These are phyloP conservation scores for Chalciporus chontae DNA, from an alignment of 768 basidiomycete genomes.

Conservation along the genomic window DNA sequence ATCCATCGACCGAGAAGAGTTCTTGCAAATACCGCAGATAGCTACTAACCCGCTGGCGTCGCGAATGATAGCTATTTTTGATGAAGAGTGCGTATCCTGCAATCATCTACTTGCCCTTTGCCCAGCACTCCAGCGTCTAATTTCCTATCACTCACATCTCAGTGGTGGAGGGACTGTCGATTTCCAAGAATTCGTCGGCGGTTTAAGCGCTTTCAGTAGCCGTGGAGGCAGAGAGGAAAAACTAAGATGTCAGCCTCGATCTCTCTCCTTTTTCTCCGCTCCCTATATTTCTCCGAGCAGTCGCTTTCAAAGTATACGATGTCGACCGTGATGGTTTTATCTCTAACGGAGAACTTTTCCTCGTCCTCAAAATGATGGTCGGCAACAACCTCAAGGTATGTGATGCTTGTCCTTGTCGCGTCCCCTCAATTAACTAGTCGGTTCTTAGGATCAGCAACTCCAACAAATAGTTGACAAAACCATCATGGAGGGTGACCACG, in stretches of 20 bases:
- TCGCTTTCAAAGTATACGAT: slow-evolving; percentile 99
- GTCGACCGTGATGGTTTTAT: slow-evolving; percentile 97
- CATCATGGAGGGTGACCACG: slow-evolving; percentile 99
- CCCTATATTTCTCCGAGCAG: slow-evolving; percentile 38
- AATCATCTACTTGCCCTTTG: slow-evolving; percentile 1
- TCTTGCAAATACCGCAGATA: slow-evolving; percentile 98
- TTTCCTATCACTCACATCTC: background rate
- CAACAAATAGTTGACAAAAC: slow-evolving; percentile 99
- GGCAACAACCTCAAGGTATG: slow-evolving; percentile 94
- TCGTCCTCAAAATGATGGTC: slow-evolving; percentile 99
- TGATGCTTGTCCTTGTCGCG: background rate
- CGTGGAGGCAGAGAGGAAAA: slow-evolving; percentile 97
- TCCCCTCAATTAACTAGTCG: background rate
- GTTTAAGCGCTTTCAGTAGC: slow-evolving; percentile 95
- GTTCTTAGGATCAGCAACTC: slow-evolving; percentile 84
- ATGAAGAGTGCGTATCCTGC: slow-evolving; percentile 80
- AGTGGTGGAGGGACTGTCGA: slow-evolving; percentile 99
- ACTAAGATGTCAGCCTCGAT: slow-evolving; percentile 68
- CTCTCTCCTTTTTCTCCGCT: background rate
- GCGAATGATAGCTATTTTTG: slow-evolving; percentile 99
- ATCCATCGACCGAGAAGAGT: slow-evolving; percentile 98
- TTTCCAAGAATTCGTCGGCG: slow-evolving; percentile 98
- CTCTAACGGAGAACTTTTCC: slow-evolving; percentile 96
- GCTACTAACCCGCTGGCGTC: slow-evolving; percentile 95
- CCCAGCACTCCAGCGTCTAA: background rate